These are phyloP conservation scores for Helicostylum pulchrum DNA, from an alignment of 192 early-diverging fungal species.

Conservation along the genomic window DNA sequence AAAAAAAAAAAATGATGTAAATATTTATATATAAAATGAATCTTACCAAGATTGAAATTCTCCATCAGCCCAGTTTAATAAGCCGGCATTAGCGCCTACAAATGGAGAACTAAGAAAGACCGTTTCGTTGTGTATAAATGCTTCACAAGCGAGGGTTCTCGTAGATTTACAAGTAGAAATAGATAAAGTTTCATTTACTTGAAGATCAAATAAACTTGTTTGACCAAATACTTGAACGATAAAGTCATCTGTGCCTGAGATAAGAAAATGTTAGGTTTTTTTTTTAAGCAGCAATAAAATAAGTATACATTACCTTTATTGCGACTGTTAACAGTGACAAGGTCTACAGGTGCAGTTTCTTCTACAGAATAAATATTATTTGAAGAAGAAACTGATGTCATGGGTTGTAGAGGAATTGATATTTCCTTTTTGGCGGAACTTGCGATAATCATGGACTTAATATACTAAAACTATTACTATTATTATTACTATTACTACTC, in stretches of 20 bases:
- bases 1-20: neutral
- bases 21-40: neutral
- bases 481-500: slow-evolving; percentile 34
- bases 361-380: neutral
- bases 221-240: slow-evolving; percentile 24
- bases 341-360: neutral
- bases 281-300: neutral
- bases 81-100: slow-evolving; percentile 16
- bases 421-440: slow-evolving; percentile 20
- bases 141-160: slow-evolving; percentile 25
- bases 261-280: neutral
- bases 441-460: slow-evolving; percentile 27
- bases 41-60: slow-evolving; percentile 36
- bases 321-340: slow-evolving; percentile 8
- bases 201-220: neutral
- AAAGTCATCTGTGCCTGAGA: slow-evolving; percentile 10
- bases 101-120: slow-evolving; percentile 31
- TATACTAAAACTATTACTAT: slow-evolving; percentile 18
- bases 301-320: slow-evolving; percentile 10
- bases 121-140: slow-evolving; percentile 33
- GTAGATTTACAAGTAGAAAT: slow-evolving; percentile 8
- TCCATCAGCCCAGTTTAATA: slow-evolving; percentile 24
- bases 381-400: slow-evolving; percentile 11
- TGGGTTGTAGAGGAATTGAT: slow-evolving; percentile 26
- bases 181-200: slow-evolving; percentile 17